phyloP scores from a whole-genome alignment of 139 green algal species.

The Chlorella sp. region DNA sequence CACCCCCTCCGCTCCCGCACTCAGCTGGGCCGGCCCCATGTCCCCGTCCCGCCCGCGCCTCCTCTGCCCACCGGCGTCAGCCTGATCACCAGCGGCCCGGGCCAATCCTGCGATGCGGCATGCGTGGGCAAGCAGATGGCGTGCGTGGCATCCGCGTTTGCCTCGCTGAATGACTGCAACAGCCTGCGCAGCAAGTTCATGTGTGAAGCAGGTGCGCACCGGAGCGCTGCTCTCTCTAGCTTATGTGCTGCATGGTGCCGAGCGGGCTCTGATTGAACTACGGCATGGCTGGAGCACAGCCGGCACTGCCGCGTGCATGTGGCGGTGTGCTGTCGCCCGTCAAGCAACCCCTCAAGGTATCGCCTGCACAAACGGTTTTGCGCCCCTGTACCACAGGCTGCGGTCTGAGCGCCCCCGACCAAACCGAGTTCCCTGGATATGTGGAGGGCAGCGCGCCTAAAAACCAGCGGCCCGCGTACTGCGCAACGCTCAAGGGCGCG shows the following conservation, averaged over 20 bases:
- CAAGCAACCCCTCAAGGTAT: too few relatives aligned
- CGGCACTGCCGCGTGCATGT: background rate
- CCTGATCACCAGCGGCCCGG: conserved; percentile 37
- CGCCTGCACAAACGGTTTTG: background rate
- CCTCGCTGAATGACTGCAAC: conserved; percentile 78
- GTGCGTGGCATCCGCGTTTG: conserved; percentile 60
- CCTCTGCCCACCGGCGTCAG: conserved; percentile 51
- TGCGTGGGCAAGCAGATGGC: conserved; percentile 45
- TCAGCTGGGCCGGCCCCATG: conserved; percentile 38
- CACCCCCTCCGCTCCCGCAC: background rate
- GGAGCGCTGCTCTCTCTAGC: too few relatives aligned
- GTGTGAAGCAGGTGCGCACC: conserved; percentile 70
- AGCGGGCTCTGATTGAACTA: too few relatives aligned
- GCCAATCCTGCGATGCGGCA: conserved; percentile 54
- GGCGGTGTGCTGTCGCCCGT: background rate
- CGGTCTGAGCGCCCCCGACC: conserved; percentile 30
- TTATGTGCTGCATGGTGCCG: too few relatives aligned
- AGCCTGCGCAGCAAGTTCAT: conserved; percentile 63
- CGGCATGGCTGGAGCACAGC: too few relatives aligned
- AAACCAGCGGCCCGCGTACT: conserved; percentile 69
- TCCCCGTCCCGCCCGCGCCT: conserved; percentile 51
- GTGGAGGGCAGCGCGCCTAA: conserved; percentile 70
- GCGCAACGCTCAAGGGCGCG: conserved; percentile 43
- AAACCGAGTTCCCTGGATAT: conserved; percentile 60
- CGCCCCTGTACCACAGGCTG: conserved; percentile 37